Percentiles rank a stretch among this genome's conserved stretches.
Conservation (phyloP, 2,329 filamentous ascomycete genomes). For the Leptosphaerulina australis region DNA sequence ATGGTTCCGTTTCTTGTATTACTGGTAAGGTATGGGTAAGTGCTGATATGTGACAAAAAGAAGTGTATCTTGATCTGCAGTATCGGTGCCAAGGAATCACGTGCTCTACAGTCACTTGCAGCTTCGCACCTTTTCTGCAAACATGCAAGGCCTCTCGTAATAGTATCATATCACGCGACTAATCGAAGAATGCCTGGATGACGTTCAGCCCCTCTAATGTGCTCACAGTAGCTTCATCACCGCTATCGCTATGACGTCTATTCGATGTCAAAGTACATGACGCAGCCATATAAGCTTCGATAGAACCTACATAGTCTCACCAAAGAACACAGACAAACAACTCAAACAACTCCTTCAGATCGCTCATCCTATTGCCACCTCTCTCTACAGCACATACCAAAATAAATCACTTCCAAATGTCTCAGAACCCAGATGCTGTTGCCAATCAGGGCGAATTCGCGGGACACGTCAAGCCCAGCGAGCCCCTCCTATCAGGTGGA, state of each 20-base stretch:
- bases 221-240: slow-evolving; percentile 7
- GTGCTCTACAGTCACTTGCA: neutral
- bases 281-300: slow-evolving; percentile 7
- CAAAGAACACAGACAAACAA: neutral
- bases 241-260: slow-evolving; percentile 6
- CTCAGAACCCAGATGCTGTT: slow-evolving; percentile 59
- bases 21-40: too few relatives aligned
- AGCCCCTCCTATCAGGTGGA: slow-evolving; percentile 61
- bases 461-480: slow-evolving; percentile 56
- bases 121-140: neutral
- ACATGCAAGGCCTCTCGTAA: neutral
- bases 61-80: neutral
- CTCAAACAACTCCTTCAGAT: neutral
- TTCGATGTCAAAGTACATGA: slow-evolving; percentile 14
- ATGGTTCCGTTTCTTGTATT: too few relatives aligned
- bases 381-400: neutral
- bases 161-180: neutral
- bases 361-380: neutral
- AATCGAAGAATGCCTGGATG: slow-evolving; percentile 1
- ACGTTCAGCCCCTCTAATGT: slow-evolving; percentile 4
- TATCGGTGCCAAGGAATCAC: slow-evolving; percentile 2
- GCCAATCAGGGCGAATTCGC: slow-evolving; percentile 61
- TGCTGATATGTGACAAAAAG: too few relatives aligned
- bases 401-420: slow-evolving; percentile 43
- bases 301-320: slow-evolving; percentile 1